Evolutionary conservation across 2,329 filamentous ascomycete species (phyloP).

Genomic region (Alternaria sp.): DNA sequence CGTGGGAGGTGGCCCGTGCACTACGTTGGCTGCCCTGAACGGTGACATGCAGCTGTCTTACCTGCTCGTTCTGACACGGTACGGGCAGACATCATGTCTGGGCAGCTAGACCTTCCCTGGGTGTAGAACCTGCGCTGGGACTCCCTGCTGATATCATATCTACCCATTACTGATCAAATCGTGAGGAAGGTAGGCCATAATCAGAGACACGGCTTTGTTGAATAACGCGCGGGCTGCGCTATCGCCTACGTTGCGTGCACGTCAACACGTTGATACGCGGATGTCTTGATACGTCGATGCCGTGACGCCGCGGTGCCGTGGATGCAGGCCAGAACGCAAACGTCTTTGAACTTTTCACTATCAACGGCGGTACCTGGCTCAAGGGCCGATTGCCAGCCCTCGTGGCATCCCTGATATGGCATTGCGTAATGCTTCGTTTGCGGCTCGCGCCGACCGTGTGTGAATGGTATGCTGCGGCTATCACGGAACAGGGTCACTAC

Average conservation of each 20-base stretch:
- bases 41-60: neutral
- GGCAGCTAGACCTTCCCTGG: neutral
- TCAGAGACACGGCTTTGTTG: neutral
- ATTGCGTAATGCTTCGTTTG: conserved; percentile 1
- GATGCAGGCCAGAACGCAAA: neutral
- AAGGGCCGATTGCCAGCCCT: conserved; percentile 1
- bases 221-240: neutral
- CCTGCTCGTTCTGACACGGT: neutral
- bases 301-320: neutral
- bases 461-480: conserved; percentile 6
- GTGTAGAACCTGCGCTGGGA: neutral
- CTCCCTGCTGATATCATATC: neutral
- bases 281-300: neutral
- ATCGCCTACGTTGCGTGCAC: neutral
- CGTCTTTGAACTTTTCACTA: neutral
- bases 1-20: conserved; percentile 9
- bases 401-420: conserved; percentile 1
- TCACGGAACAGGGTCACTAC: conserved; percentile 4
- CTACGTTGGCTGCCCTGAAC: neutral
- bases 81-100: neutral
- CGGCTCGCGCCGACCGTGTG: conserved; percentile 7
- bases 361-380: neutral
- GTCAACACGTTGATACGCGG: neutral
- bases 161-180: neutral
- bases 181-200: neutral